Conservation (phyloP, 2,329 filamentous ascomycete species). For the Penicillium capsulatum region DNA sequence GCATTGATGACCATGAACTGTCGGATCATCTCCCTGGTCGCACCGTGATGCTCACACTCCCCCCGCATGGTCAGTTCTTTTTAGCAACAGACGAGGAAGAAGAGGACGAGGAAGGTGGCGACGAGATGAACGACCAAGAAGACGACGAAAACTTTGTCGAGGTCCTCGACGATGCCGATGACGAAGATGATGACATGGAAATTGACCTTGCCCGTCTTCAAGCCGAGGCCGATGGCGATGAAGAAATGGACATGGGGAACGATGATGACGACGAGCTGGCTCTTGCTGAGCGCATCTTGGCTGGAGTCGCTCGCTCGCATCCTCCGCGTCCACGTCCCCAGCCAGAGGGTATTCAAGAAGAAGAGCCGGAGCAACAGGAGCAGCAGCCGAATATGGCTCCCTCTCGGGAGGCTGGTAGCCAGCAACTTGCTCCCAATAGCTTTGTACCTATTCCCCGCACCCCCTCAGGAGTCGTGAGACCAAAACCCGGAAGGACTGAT, state of each 20-base stretch:
- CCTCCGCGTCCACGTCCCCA: slow-evolving; percentile 57
- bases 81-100: slow-evolving; percentile 46
- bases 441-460: slow-evolving; percentile 73
- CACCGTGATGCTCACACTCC: slow-evolving; percentile 39
- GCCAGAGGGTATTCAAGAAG: slow-evolving; percentile 29
- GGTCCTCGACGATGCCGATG: slow-evolving; percentile 48
- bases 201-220: slow-evolving; percentile 34
- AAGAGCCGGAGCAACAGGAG: slow-evolving; percentile 16
- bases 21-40: slow-evolving; percentile 49
- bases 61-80: slow-evolving; percentile 40
- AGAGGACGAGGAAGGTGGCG: slow-evolving; percentile 33
- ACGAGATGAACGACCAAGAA: slow-evolving; percentile 37
- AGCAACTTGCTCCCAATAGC: slow-evolving; percentile 18
- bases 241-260: slow-evolving; percentile 53
- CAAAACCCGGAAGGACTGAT: slow-evolving; percentile 49
- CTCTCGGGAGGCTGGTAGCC: slow-evolving; percentile 10
- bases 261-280: slow-evolving; percentile 66
- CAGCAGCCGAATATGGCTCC: slow-evolving; percentile 18
- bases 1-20: slow-evolving; percentile 75
- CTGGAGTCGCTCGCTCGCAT: slow-evolving; percentile 65
- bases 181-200: slow-evolving; percentile 42
- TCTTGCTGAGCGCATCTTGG: slow-evolving; percentile 71
- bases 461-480: slow-evolving; percentile 52
- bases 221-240: slow-evolving; percentile 42
- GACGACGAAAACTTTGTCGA: slow-evolving; percentile 47